Base-by-base conservation (phyloP, 2,329 filamentous ascomycete species). In the Orbilia oligospora region DNA sequence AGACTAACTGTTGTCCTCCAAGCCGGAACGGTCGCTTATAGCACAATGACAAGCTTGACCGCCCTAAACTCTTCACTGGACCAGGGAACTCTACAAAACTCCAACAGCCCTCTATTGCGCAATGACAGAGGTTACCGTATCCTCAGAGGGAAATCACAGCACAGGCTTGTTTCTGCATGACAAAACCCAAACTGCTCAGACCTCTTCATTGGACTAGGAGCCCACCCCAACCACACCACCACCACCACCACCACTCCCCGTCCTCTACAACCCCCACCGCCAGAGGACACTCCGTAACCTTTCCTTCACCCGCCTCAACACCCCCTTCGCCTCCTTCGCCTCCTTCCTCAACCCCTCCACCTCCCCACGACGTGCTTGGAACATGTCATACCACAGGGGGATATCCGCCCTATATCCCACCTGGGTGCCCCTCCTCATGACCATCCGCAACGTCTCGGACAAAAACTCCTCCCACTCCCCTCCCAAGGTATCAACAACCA, bases 351-450 rank as follows among this genome's bases (percentile, higher is more conserved):
- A 30, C 22, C 24, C 22, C 10, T 53, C 49, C 5, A 16, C 9
- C 14, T 53, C 49, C 49, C 14, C 14, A 6, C 24, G 24, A 12
- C 22, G 49, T 9, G 22, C 49, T 24, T 27, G 49, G 49, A 53
- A 51, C 48, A 51, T 51, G 18, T 27, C 22, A n/a, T 27, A 53
- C 49, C 20, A 53, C 22, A 53, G 49, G 20, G 49, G 49, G 49
- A 53, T 27, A 53, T 51, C 48, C 18, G 48, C 48, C 48, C 48
- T 51, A 27, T 51, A 51, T 27, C 22, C 22, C 22, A 9, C 49
- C 22, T 53, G 49, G 20, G 49, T 24, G 20, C 49, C 49, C 49
- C 49, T 53, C 22, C 16, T 53, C 49, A 53, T 30, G 20, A 53
- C 49, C 22, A 24, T 53, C 16, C 22, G 22, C 12, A 53, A 22